Evolutionary conservation across 2,329 filamentous ascomycete genomes (phyloP).

Genomic region (Neofusicoccum parvum): DNA sequence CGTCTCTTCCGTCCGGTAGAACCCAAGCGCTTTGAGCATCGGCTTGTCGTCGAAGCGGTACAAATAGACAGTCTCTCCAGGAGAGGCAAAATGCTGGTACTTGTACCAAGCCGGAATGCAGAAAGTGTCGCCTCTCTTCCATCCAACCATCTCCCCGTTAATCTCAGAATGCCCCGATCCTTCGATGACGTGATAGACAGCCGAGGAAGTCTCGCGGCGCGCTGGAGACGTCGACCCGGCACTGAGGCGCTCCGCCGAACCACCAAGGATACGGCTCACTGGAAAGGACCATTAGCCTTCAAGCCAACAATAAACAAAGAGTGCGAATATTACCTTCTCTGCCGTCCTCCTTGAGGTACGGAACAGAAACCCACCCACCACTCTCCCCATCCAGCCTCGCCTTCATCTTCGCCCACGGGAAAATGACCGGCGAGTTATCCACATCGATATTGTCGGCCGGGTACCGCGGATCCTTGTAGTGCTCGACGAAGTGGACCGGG

Average conservation of each 20-base stretch:
- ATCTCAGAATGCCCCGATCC: slow-evolving; percentile 49
- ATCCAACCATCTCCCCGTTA: slow-evolving; percentile 40
- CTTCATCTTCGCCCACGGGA: slow-evolving; percentile 54
- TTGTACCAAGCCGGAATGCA: slow-evolving; percentile 56
- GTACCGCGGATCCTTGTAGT: slow-evolving; percentile 52
- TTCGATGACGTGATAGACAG: slow-evolving; percentile 56
- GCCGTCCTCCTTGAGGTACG: slow-evolving; percentile 41
- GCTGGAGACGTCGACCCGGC: slow-evolving; percentile 40
- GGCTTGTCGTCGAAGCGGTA: slow-evolving; percentile 60
- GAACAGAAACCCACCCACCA: slow-evolving; percentile 33
- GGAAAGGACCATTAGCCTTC: background rate
- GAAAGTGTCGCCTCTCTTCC: slow-evolving; percentile 58
- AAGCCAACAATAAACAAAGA: background rate
- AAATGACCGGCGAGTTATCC: slow-evolving; percentile 48
- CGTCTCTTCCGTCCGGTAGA: slow-evolving; percentile 47
- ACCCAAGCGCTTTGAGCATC: slow-evolving; percentile 55
- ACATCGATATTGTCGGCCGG: slow-evolving; percentile 51
- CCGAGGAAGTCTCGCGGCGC: slow-evolving; percentile 54
- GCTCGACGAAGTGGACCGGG: slow-evolving; percentile 58
- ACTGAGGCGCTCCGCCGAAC: slow-evolving; percentile 49
- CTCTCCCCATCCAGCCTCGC: slow-evolving; percentile 38
- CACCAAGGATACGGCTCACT: slow-evolving; percentile 54
- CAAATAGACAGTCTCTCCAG: slow-evolving; percentile 46
- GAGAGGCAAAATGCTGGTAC: slow-evolving; percentile 51
- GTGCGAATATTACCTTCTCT: slow-evolving; percentile 32